Evolutionary conservation across 2,329 filamentous ascomycete species (phyloP).

Genomic region (Ceratocystiopsis sp.): DNA sequence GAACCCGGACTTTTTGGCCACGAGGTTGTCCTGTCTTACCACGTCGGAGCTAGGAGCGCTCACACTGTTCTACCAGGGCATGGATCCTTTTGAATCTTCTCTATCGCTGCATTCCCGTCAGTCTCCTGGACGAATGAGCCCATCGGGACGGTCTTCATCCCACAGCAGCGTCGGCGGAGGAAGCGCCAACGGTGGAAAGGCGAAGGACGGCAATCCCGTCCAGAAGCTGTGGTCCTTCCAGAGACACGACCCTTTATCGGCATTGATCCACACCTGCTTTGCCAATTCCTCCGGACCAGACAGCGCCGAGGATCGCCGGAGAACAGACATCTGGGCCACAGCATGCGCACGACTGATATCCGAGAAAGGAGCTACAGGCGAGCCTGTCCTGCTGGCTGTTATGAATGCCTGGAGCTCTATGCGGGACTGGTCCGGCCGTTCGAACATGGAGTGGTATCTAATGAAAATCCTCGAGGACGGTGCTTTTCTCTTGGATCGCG

Average conservation of each 20-base stretch:
- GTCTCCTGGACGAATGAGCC: conserved; percentile 25
- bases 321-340: conserved; percentile 76
- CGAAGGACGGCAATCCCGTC: conserved; percentile 31
- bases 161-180: background rate
- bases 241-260: conserved; percentile 69
- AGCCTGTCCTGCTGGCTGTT: conserved; percentile 67
- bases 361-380: conserved; percentile 56
- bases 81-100: conserved; percentile 72
- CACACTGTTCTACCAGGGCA: conserved; percentile 58
- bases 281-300: conserved; percentile 70
- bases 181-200: background rate
- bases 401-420: conserved; percentile 77
- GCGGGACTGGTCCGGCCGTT: conserved; percentile 77
- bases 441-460: conserved; percentile 82
- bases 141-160: conserved; percentile 1
- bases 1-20: conserved; percentile 75
- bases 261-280: conserved; percentile 76
- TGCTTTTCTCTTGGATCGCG: conserved; percentile 73
- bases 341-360: conserved; percentile 70
- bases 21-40: conserved; percentile 59
- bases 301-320: conserved; percentile 61
- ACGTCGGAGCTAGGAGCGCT: conserved; percentile 62
- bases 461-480: conserved; percentile 91
- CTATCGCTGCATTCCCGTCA: conserved; percentile 46
- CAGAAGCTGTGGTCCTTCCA: conserved; percentile 80